Evolutionary conservation across 352 stramenopile genomes (phyloP).

Genomic region (Phytopythium helicoides): DNA sequence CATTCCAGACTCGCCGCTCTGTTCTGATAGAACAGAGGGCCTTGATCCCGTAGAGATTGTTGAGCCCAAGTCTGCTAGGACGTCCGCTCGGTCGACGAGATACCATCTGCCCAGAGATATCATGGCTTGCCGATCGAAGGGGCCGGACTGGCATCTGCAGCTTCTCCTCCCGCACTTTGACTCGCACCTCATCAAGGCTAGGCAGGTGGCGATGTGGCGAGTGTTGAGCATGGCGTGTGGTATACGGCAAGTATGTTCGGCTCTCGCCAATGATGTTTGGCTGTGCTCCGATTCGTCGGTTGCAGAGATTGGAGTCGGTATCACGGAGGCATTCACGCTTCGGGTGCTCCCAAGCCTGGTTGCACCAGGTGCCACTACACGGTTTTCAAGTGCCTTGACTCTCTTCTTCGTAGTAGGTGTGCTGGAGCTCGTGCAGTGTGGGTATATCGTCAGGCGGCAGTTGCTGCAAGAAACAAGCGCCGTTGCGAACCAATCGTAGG

Average conservation of each 20-base stretch:
- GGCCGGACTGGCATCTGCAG: constrained; percentile 23
- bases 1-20: neutral
- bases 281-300: neutral
- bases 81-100: neutral
- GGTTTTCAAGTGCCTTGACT: constrained; percentile 2
- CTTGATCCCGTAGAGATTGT: neutral
- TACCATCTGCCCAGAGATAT: neutral
- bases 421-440: constrained; percentile 31
- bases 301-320: neutral
- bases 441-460: constrained; percentile 24
- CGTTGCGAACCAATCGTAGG: constrained; percentile 47
- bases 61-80: constrained; percentile 3
- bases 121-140: constrained; percentile 12
- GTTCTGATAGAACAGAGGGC: neutral
- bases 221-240: constrained; percentile 43
- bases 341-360: neutral
- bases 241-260: constrained; percentile 66
- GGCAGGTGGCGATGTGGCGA: constrained; percentile 42
- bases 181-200: constrained; percentile 45
- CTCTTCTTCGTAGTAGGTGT: constrained; percentile 26
- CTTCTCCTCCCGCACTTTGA: constrained; percentile 42
- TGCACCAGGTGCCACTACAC: neutral
- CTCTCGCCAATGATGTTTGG: neutral
- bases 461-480: constrained; percentile 37
- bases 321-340: too few species aligned